Base-by-base conservation (phyloP, 352 stramenopile species). In the Pythium coloratum region DNA sequence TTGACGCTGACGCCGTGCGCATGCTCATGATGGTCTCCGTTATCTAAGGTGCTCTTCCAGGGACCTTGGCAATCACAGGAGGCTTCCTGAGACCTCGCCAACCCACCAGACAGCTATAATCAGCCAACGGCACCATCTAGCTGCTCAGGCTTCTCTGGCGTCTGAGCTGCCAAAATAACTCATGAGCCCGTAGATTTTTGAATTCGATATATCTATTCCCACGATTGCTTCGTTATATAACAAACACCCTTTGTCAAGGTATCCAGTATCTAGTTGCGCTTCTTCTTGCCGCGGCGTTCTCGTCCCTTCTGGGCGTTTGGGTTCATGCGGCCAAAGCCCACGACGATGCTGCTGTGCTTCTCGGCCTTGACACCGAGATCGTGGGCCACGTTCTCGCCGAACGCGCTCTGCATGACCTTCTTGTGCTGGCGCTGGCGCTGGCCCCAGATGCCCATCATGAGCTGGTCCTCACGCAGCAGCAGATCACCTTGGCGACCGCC, bases 201-300 rank as follows among this genome's bases (percentile, higher is more conserved):
- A 49, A 59, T 59, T 28, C 28, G 24, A 40, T 59, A 20, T 46
- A 59, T 59, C 54, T 59, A 47, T 59, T 59, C 34, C 50, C 28
- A 42, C 56, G 56, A 13, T 50, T 50, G 9, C n/a, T 53, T 30
- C 46, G 46, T 53, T 62, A 62, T 54, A 55, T 55, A 53, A 61
- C 44, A 13, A 53, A 57, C 44, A 13, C 16, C 16, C 40, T 47
- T 30, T 2, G 2, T 30, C 28, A 30, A 30, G 28, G 28, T 30
- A 18, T 51, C 24, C 44, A 10, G 44, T 51, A 51, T 65, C 66
- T 92, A 89, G 71, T 89, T 91, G 69, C 76, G 80, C 75, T 99
- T 99, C 89, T 98, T 99, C 85, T 99, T 99, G 36, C 96, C 97
- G 62, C 97, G 90, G 62, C 96, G 89, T 73, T 99, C 97, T 51